Conservation (phyloP, 1,139 yeast genomes). For the Geotrichum fermentans region DNA sequence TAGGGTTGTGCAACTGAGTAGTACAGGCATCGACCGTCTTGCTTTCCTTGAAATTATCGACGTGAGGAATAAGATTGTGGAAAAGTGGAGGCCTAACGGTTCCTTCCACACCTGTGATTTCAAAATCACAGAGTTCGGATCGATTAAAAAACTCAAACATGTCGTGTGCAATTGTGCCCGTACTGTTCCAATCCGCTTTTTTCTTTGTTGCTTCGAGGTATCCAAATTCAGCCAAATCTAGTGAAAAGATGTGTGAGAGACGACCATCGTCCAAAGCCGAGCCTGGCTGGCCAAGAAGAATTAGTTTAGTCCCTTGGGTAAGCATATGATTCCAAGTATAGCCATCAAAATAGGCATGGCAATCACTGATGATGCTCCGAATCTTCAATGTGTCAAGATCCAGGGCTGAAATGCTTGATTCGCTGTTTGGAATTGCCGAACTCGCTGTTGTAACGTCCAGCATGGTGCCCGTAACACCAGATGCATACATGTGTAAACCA, state of each 20-base stretch:
- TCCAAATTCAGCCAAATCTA: conserved; percentile 36
- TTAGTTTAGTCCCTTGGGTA: conserved; percentile 37
- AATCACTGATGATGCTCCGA: conserved; percentile 36
- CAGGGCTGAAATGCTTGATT: conserved; percentile 39
- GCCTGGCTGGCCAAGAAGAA: conserved; percentile 41
- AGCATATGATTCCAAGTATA: conserved; percentile 47
- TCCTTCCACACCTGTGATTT: conserved; percentile 41
- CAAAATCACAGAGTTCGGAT: conserved; percentile 48
- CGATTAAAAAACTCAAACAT: conserved; percentile 36
- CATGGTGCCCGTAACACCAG: conserved; percentile 28
- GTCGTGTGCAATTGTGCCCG: conserved; percentile 29
- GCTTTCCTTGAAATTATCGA: background rate
- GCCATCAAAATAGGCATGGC: conserved; percentile 34
- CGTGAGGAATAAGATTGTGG: conserved; percentile 6
- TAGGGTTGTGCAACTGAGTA: background rate
- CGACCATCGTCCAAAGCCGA: conserved; percentile 16
- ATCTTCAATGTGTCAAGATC: conserved; percentile 39
- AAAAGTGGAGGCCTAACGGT: conserved; percentile 31
- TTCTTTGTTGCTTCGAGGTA: conserved; percentile 23
- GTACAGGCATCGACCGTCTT: background rate
- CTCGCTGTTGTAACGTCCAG: conserved; percentile 33
- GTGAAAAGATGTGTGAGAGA: conserved; percentile 31
- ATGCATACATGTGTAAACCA: conserved; percentile 30
- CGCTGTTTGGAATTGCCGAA: conserved; percentile 28
- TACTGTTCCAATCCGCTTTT: conserved; percentile 9